Evolutionary conservation across 2,329 filamentous ascomycete species (phyloP), one percentile per base, ranked within the genome.

Genomic region (Apiospora aurea): DNA sequence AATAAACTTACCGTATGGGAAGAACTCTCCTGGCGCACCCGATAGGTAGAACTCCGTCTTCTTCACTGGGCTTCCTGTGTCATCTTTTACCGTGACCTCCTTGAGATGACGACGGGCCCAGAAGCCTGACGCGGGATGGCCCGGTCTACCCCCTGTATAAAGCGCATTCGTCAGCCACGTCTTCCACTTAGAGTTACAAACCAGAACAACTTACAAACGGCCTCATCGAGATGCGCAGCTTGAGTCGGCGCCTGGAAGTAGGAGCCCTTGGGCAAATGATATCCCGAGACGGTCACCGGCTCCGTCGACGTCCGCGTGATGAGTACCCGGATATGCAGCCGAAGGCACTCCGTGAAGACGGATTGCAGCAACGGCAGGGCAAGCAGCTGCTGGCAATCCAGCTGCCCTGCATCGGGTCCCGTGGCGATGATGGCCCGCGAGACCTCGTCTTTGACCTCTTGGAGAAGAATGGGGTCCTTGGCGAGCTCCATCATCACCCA

Each of bases 401-500:
- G 43, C 2, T 11, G 11, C 4, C 14, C 11, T 13, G 43, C 0
- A 44, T 11, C 11, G 2, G 43, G 11, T 7, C 5, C 43, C 11
- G 11, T 11, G 7, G 14, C 2, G 11, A 44, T 11, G 43, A 14
- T 8, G 18, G 18, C 6, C 21, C 21, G 5, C n/a, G 21, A 10
- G 47, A 10, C 18, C 8, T n/a, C 47, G 5, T n/a, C 43, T 2
- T 1, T 64, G 6, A 67, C 43, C n/a, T 24, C 38, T 6, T 67
- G 57, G 14, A 61, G 53, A 1, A 51, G 57, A 5, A 57, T 49
- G 2, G 61, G 46, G 4, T 67, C 21, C 38, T 49, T 69, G 24
- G 34, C 34, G 7, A 69, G 3, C 34, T 69, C 67, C 21, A 69
- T 47, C 44, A 69, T 69, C 21, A 69, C 34, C 67, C 67, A 69